Evolutionary conservation across 345 rosid species (phyloP), one percentile per base, ranked within the genome.

Genomic region (Odontarrhena argentea): DNA sequence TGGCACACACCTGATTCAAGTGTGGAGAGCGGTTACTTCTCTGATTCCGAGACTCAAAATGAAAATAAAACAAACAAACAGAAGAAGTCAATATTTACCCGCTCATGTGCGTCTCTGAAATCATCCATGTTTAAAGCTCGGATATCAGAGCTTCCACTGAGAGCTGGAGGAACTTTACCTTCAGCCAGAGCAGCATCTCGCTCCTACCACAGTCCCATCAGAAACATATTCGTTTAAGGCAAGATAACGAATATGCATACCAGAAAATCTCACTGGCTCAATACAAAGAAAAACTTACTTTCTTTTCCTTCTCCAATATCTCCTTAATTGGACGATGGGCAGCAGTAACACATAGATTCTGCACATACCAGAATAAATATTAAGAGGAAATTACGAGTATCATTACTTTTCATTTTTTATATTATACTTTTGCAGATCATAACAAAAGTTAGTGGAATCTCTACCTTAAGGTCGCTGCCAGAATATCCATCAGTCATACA

Each of bases 391-490:
- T 9, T 35, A 46, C 43, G 22, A 37, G 44, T 11, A 40, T 5
- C 15, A 45, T 28, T 6, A 11, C 63, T 49, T 40, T 47, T 14
- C 37, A 14, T 38, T 40, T 26, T 2, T 38, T 15, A 28, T 44
- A 18, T 18, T 18, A 18, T 52, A 13, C 32, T 41, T 22, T 52
- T 52, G 61, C 52, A 65, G 34, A 46, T 28, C 9, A 45, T 8
- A 60, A 14, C 13, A 34, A 69, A 53, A 8, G 36, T 13, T 18
- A 15, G 44, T 18, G 18, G 52, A 36, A 60, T 42, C 42, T 47
- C 60, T 45, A 90, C 98, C 92, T 88, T 93, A 14, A 93, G 88
- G 71, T 90, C 94, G 63, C 98, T 90, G 73, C 96, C 97, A 55
- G 96, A 93, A 73, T 93, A 93, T 65, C 97, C 98, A 68, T 87